These are phyloP conservation scores for Annona squamosa DNA, from an alignment of 164 flowering plant genomes.

Conservation along the genomic window DNA sequence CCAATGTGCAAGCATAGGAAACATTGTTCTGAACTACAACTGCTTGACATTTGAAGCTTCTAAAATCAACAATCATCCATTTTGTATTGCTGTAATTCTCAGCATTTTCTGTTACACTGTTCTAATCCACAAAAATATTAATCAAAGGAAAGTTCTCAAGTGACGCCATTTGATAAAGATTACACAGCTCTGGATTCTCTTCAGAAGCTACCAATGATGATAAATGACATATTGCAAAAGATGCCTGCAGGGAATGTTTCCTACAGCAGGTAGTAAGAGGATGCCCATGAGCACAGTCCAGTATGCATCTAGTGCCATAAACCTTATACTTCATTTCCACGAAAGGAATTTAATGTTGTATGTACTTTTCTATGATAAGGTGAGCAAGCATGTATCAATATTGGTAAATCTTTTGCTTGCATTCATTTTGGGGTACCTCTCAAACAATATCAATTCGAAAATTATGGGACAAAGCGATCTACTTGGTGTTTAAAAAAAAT, in stretches of 20 bases:
- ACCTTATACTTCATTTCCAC: no score
- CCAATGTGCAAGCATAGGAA: not conserved
- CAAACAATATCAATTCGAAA: no score
- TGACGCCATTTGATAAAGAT: not conserved
- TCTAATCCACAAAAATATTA: not conserved
- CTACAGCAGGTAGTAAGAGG: not conserved
- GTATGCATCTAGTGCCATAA: not conserved
- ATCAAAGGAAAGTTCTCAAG: not conserved
- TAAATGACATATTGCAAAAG: not conserved
- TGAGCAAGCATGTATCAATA: no score
- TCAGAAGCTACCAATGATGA: not conserved
- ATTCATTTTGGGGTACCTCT: no score
- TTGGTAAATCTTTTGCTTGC: no score
- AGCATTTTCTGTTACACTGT: not conserved
- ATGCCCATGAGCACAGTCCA: not conserved
- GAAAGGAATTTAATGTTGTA: no score
- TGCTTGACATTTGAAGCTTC: not conserved
- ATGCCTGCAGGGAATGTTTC: not conserved
- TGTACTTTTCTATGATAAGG: no score
- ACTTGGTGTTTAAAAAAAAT: no score
- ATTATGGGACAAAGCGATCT: not conserved
- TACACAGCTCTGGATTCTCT: not conserved
- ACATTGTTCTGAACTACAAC: not conserved
- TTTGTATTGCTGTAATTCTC: not conserved
- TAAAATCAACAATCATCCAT: not conserved